A percentile compares a stretch with the other conserved stretches of the same genome.
phyloP scores from a whole-genome alignment of 257 asterid genomes.

The Rubia yunnanensis region DNA sequence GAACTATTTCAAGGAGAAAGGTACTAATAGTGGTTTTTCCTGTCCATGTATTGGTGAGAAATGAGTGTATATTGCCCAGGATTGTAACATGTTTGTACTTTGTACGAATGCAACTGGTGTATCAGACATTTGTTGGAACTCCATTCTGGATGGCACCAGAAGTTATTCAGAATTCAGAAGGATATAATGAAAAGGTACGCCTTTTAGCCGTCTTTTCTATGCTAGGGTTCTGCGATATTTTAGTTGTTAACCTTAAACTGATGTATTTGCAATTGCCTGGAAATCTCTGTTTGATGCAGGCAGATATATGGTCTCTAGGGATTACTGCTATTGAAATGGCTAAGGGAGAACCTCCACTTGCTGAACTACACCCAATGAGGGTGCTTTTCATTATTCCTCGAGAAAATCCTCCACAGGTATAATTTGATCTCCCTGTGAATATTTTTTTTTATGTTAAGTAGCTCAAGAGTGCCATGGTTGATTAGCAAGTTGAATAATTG shows the following conservation, averaged over 20 bases:
- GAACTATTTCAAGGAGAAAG: slow-evolving; percentile 97
- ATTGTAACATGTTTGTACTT: slow-evolving; percentile 14
- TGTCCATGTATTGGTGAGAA: neutral
- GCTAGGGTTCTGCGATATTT: neutral
- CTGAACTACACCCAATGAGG: slow-evolving; percentile 99
- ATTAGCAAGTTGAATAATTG: slow-evolving; percentile 1
- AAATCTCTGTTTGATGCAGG: slow-evolving; percentile 48
- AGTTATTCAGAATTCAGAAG: slow-evolving; percentile 97
- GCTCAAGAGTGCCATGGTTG: neutral
- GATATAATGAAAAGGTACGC: slow-evolving; percentile 93
- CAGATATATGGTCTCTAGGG: slow-evolving; percentile 99
- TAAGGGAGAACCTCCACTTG: slow-evolving; percentile 98
- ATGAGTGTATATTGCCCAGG: neutral
- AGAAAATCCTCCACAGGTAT: slow-evolving; percentile 98
- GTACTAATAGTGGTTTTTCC: slow-evolving; percentile 22
- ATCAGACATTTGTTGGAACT: slow-evolving; percentile 98
- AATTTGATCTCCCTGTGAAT: slow-evolving; percentile 13
- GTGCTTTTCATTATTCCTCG: slow-evolving; percentile 98
- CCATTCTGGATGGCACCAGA: slow-evolving; percentile 99
- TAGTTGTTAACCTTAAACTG: neutral
- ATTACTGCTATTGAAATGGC: slow-evolving; percentile 99
- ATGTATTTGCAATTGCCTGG: slow-evolving; percentile 4
- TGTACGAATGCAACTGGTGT: slow-evolving; percentile 45
- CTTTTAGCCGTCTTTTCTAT: slow-evolving; percentile 4
- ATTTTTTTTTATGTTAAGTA: slow-evolving; percentile 12